These are phyloP conservation scores for Thelonectria blattea DNA, from an alignment of 2,329 filamentous ascomycete genomes.

Conservation along the genomic window DNA sequence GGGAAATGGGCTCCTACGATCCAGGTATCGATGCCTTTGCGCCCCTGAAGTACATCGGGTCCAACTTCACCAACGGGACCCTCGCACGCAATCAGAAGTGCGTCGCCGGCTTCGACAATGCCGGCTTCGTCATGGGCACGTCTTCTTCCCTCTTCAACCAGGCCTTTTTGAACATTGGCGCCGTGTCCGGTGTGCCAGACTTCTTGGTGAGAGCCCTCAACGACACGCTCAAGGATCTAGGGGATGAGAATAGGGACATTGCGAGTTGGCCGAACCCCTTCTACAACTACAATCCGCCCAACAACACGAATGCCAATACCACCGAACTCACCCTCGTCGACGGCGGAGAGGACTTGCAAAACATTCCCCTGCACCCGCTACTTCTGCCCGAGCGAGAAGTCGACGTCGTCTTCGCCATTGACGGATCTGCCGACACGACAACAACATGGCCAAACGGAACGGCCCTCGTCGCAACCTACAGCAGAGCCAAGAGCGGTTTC, in stretches of 20 bases:
- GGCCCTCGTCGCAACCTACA: constrained; percentile 74
- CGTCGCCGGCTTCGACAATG: constrained; percentile 81
- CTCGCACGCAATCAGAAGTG: constrained; percentile 65
- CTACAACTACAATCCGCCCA: constrained; percentile 64
- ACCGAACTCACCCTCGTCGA: constrained; percentile 74
- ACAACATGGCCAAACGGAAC: constrained; percentile 80
- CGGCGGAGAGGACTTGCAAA: constrained; percentile 78
- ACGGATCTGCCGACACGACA: constrained; percentile 75
- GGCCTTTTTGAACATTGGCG: constrained; percentile 66
- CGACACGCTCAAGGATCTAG: constrained; percentile 60
- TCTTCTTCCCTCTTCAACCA: constrained; percentile 86
- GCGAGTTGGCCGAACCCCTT: constrained; percentile 82
- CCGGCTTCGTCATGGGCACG: constrained; percentile 84
- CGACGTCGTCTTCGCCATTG: constrained; percentile 82
- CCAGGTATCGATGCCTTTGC: constrained; percentile 74
- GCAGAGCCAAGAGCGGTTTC: constrained; percentile 62
- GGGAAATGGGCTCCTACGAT: constrained; percentile 79
- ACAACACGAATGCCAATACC: constrained; percentile 61
- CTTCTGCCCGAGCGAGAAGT: constrained; percentile 75
- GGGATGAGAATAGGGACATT: constrained; percentile 70
- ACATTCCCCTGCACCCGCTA: constrained; percentile 79
- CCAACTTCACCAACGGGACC: constrained; percentile 69
- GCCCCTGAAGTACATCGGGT: constrained; percentile 73
- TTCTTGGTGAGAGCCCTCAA: constrained; percentile 59
- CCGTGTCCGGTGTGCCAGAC: constrained; percentile 43